A percentile compares a stretch with the other conserved stretches of the same genome.
Conservation (phyloP, 73 alveolate genomes). For the Paramecium tetraurelia region DNA sequence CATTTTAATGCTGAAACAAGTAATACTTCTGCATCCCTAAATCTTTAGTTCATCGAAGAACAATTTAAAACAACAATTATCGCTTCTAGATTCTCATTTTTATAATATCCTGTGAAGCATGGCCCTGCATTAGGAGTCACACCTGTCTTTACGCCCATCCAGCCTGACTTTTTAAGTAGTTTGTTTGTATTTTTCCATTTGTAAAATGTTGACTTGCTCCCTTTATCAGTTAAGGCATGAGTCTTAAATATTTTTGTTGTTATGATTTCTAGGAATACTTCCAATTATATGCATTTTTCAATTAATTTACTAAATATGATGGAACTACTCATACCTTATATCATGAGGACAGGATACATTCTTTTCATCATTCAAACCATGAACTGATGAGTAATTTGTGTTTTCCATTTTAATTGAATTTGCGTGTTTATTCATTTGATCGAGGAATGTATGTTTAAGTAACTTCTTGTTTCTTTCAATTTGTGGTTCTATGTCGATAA, state of each 20-base stretch:
- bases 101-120: constrained; percentile 68
- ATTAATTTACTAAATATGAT: neutral
- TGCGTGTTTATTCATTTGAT: constrained; percentile 69
- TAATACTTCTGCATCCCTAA: constrained; percentile 82
- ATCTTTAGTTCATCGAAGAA: constrained; percentile 83
- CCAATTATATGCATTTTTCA: constrained; percentile 2
- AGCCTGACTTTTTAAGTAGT: constrained; percentile 79
- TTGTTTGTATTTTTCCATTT: constrained; percentile 86
- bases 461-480: constrained; percentile 4
- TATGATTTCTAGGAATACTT: constrained; percentile 56
- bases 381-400: constrained; percentile 67
- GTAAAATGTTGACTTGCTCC: constrained; percentile 48
- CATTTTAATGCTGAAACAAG: constrained; percentile 68
- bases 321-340: neutral
- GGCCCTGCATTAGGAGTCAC: constrained; percentile 92
- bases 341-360: constrained; percentile 48
- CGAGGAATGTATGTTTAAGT: constrained; percentile 41
- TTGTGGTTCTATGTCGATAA: neutral
- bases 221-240: constrained; percentile 38
- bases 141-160: constrained; percentile 90
- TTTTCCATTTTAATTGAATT: constrained; percentile 57
- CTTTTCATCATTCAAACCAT: constrained; percentile 66
- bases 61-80: constrained; percentile 78
- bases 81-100: constrained; percentile 69
- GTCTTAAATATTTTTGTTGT: constrained; percentile 66